phyloP scores from a whole-genome alignment of 768 basidiomycete species.

The Macrolepiota dolichaula region DNA sequence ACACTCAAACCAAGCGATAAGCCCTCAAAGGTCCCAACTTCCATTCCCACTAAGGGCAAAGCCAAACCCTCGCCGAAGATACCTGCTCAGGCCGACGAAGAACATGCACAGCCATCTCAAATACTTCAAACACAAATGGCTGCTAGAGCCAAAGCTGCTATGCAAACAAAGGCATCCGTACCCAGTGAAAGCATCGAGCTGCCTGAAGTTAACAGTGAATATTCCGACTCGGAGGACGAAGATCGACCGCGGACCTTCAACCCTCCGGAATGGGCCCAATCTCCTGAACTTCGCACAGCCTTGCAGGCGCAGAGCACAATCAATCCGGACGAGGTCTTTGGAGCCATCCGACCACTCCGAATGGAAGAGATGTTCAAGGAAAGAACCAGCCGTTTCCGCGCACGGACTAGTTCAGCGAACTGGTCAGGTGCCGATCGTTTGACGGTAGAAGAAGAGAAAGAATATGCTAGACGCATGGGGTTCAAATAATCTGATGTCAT shows the following conservation, averaged over 20 bases:
- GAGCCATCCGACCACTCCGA: conserved; percentile 74
- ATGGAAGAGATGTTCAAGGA: conserved; percentile 94
- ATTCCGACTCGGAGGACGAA: conserved; percentile 95
- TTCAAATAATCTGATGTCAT: conserved; percentile 39
- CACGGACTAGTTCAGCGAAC: conserved; percentile 91
- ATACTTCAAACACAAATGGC: conserved; percentile 66
- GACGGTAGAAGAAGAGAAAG: conserved; percentile 78
- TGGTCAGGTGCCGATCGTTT: conserved; percentile 93
- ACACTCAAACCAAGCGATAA: conserved; percentile 36
- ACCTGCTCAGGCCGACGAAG: conserved; percentile 40
- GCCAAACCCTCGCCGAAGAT: conserved; percentile 36
- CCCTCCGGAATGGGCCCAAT: conserved; percentile 88
- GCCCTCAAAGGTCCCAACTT: conserved; percentile 17
- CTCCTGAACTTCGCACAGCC: conserved; percentile 78
- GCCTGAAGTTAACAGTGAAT: conserved; percentile 95
- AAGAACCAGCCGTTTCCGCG: conserved; percentile 77
- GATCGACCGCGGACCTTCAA: conserved; percentile 69
- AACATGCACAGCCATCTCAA: conserved; percentile 57
- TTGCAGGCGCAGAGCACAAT: conserved; percentile 81
- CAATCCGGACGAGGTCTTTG: conserved; percentile 91
- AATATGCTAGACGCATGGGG: conserved; percentile 91
- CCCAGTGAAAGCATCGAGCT: conserved; percentile 84
- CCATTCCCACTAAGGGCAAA: conserved; percentile 40
- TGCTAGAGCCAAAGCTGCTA: conserved; percentile 63
- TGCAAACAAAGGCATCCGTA: conserved; percentile 42